phyloP scores from a whole-genome alignment of 305 asterid genomes.

The Fraxinus velutina region DNA sequence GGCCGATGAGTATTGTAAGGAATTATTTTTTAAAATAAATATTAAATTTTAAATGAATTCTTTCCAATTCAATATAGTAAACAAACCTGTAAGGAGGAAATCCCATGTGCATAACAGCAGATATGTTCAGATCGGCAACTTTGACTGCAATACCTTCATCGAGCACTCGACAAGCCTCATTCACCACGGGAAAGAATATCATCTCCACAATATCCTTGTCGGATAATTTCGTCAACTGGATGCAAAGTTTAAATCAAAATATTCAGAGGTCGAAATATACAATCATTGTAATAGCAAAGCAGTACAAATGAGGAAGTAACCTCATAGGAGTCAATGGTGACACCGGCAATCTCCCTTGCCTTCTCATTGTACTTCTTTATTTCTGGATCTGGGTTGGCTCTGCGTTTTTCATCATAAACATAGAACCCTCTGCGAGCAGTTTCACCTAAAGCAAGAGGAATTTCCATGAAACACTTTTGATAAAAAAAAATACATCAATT shows the following conservation, averaged over 20 bases:
- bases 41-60: neutral
- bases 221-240: constrained; percentile 58
- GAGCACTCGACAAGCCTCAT: constrained; percentile 93
- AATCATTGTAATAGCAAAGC: neutral
- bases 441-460: constrained; percentile 58
- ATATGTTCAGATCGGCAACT: constrained; percentile 85
- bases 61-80: neutral
- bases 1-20: constrained; percentile 9
- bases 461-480: constrained; percentile 11
- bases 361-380: constrained; percentile 71
- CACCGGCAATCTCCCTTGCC: constrained; percentile 79
- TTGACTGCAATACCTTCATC: constrained; percentile 88
- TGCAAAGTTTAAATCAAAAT: constrained; percentile 12
- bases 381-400: constrained; percentile 89
- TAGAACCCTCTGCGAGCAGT: constrained; percentile 77
- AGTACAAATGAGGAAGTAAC: constrained; percentile 30
- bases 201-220: constrained; percentile 91
- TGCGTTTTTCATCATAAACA: constrained; percentile 69
- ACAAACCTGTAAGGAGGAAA: constrained; percentile 86
- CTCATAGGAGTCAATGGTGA: constrained; percentile 66
- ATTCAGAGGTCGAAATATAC: neutral
- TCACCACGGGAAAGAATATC: constrained; percentile 95
- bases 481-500: neutral
- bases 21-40: neutral
- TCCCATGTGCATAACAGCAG: constrained; percentile 97